Percentiles rank a stretch among this genome's conserved stretches.
These are phyloP conservation scores for Penicillium crustosum DNA, from an alignment of 2,329 filamentous ascomycete genomes.

Conservation along the genomic window DNA sequence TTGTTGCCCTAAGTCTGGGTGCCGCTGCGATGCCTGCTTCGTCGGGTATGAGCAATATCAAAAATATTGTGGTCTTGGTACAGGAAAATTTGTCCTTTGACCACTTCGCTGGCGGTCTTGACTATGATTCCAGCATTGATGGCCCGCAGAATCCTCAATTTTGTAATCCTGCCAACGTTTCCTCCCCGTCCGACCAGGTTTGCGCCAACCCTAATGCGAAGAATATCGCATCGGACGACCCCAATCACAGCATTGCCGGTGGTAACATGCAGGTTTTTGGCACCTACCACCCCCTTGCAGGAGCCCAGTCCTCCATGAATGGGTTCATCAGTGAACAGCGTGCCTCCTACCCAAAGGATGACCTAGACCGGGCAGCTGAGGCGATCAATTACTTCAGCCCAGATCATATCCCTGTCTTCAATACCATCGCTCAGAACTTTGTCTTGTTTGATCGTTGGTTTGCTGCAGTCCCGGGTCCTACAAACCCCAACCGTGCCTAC, in stretches of 20 bases:
- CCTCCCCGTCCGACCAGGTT: conserved; percentile 29
- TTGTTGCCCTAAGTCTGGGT: conserved; percentile 10
- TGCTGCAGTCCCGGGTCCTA: conserved; percentile 42
- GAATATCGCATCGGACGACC: conserved; percentile 45
- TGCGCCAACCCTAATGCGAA: conserved; percentile 41
- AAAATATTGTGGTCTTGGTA: conserved; percentile 51
- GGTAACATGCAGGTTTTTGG: conserved; percentile 46
- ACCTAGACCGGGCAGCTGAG: conserved; percentile 42
- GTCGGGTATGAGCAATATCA: conserved; percentile 39
- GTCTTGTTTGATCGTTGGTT: conserved; percentile 50
- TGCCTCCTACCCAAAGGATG: conserved; percentile 34
- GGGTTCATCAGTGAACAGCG: conserved; percentile 48
- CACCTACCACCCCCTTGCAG: conserved; percentile 36
- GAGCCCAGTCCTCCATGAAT: conserved; percentile 35
- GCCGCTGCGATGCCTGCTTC: conserved; percentile 9
- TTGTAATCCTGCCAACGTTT: conserved; percentile 44
- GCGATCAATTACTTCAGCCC: conserved; percentile 48
- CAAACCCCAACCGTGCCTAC: conserved; percentile 40
- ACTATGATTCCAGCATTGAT: conserved; percentile 40
- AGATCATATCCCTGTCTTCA: conserved; percentile 44
- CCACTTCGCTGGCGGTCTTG: conserved; percentile 44
- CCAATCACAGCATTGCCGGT: conserved; percentile 46
- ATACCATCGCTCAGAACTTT: conserved; percentile 44
- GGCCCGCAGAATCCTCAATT: conserved; percentile 32
- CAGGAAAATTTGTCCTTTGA: conserved; percentile 47